A percentile compares a stretch with the other conserved stretches of the same genome.
phyloP scores from a whole-genome alignment of 805 yeast species.

The Yarrowia sp. region DNA sequence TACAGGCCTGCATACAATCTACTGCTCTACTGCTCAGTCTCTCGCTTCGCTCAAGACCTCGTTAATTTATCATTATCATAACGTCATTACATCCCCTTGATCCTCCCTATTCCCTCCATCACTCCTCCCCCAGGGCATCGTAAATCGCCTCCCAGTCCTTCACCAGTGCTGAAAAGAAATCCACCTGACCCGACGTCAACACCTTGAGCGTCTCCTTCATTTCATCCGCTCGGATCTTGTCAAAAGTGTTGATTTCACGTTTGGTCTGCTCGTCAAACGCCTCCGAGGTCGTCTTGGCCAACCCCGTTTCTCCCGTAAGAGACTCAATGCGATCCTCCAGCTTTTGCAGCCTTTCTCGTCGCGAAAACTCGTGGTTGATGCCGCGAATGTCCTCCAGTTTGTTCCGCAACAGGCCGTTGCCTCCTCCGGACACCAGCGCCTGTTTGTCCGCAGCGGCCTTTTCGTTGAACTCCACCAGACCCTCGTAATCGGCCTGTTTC shows the following conservation, averaged over 20 bases:
- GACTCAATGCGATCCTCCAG: constrained; percentile 51
- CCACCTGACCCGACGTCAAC: constrained; percentile 74
- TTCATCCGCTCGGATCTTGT: constrained; percentile 74
- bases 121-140: constrained; percentile 8
- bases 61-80: neutral
- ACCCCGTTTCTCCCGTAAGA: constrained; percentile 50
- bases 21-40: too few relatives aligned
- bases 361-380: constrained; percentile 55
- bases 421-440: constrained; percentile 50
- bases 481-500: constrained; percentile 88
- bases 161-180: constrained; percentile 65
- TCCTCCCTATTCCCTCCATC: neutral
- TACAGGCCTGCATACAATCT: too few relatives aligned
- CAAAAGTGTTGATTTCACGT: constrained; percentile 65
- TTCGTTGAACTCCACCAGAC: constrained; percentile 69
- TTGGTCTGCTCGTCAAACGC: constrained; percentile 56
- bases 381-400: constrained; percentile 64
- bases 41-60: too few relatives aligned
- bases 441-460: constrained; percentile 69
- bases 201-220: constrained; percentile 65
- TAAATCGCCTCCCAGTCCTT: constrained; percentile 58
- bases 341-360: constrained; percentile 52
- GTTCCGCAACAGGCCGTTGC: constrained; percentile 52
- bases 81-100: neutral
- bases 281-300: constrained; percentile 51